A percentile compares a stretch with the other conserved stretches of the same genome.
Evolutionary conservation across 2,329 filamentous ascomycete genomes (phyloP).

Genomic region (Scedosporium minutisporum): DNA sequence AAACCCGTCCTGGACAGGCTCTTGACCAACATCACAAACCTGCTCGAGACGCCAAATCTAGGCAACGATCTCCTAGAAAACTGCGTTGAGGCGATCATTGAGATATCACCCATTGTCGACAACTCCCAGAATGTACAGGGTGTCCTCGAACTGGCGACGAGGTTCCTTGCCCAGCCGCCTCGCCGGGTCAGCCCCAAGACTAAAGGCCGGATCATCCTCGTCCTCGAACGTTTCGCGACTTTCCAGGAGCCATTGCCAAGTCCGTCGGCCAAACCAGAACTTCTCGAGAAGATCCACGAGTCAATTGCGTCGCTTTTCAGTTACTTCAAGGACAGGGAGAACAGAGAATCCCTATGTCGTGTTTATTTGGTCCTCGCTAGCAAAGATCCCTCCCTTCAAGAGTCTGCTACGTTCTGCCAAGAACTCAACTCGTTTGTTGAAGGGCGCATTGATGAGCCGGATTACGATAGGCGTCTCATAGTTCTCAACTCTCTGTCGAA

Average conservation of each 20-base stretch:
- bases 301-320: constrained; percentile 76
- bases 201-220: constrained; percentile 70
- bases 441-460: constrained; percentile 69
- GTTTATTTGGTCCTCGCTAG: constrained; percentile 63
- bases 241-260: constrained; percentile 38
- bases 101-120: constrained; percentile 61
- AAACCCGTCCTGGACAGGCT: constrained; percentile 49
- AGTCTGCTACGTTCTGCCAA: constrained; percentile 60
- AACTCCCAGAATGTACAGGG: constrained; percentile 61
- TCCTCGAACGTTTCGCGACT: constrained; percentile 72
- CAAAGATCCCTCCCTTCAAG: constrained; percentile 48
- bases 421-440: constrained; percentile 72
- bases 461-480: constrained; percentile 72
- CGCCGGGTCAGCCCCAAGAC: constrained; percentile 72
- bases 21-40: constrained; percentile 55
- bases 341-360: constrained; percentile 62
- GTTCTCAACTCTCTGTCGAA: constrained; percentile 68
- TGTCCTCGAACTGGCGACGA: constrained; percentile 70
- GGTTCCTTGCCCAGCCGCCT: constrained; percentile 75
- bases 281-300: constrained; percentile 27
- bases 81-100: constrained; percentile 70
- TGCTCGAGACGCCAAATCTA: constrained; percentile 51
- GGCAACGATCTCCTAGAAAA: constrained; percentile 69
- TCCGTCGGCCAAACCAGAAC: constrained; percentile 28
- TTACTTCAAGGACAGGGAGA: constrained; percentile 76